Conservation (phyloP, 2,329 filamentous ascomycete genomes). For the Talaromyces sp. region DNA sequence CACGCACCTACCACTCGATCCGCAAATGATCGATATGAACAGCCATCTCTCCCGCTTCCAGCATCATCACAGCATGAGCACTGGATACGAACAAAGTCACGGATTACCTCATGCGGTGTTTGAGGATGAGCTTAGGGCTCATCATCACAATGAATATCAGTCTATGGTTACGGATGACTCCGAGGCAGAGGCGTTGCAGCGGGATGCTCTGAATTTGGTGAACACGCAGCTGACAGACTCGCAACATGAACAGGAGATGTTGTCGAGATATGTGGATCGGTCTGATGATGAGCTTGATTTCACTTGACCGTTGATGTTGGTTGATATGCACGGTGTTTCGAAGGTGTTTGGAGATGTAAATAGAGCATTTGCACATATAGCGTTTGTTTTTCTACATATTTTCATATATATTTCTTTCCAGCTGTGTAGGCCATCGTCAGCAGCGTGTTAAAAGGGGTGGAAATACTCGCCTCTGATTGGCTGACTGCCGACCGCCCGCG, state of each 20-base stretch:
- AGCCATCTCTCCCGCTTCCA: constrained; percentile 45
- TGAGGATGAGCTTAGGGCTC: constrained; percentile 41
- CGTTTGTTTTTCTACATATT: too few species aligned
- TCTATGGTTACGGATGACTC: constrained; percentile 45
- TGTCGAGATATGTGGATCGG: constrained; percentile 40
- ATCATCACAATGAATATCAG: constrained; percentile 41
- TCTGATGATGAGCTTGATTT: constrained; percentile 39
- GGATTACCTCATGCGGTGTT: constrained; percentile 36
- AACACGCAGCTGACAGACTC: constrained; percentile 40
- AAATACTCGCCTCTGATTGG: constrained; percentile 30
- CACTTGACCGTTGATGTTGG: constrained; percentile 22
- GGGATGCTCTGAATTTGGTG: constrained; percentile 41
- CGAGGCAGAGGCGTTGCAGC: constrained; percentile 38
- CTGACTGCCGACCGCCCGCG: constrained; percentile 34
- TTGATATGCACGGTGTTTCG: background rate
- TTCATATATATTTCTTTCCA: background rate
- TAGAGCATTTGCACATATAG: background rate
- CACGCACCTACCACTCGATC: constrained; percentile 58
- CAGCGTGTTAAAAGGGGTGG: background rate
- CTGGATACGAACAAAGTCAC: constrained; percentile 36
- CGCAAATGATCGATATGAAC: constrained; percentile 58
- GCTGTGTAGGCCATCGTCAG: background rate
- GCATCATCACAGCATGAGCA: constrained; percentile 37
- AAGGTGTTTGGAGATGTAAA: background rate
- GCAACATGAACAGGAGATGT: constrained; percentile 42